A percentile compares a stretch with the other conserved stretches of the same genome.
Evolutionary conservation across 345 rosid genomes (phyloP).

Genomic region (Laguncularia racemosa): DNA sequence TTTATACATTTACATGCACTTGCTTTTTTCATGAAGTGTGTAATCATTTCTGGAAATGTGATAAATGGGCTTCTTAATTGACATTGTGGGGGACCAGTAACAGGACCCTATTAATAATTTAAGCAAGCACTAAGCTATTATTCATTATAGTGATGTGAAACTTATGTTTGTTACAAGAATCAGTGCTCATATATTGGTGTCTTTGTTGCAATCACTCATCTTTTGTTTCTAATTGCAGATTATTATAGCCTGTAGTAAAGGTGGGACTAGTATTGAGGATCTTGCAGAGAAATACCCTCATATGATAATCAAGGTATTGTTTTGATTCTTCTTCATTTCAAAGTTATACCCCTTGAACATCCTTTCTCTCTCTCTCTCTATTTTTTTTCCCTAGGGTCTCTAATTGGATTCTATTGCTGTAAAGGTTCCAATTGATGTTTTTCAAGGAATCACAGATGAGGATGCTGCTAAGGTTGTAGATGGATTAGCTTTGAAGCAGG

Average conservation of each 20-base stretch:
- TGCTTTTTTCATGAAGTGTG: too few species aligned
- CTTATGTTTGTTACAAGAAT: too few species aligned
- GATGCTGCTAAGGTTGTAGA: constrained; percentile 98
- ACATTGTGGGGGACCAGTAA: too few species aligned
- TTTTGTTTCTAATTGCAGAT: constrained; percentile 43
- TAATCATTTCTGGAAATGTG: too few species aligned
- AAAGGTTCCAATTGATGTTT: constrained; percentile 95
- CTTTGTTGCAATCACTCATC: neutral
- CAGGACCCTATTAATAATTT: too few species aligned
- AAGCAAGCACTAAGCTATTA: too few species aligned
- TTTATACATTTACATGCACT: too few species aligned
- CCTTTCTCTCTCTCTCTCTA: neutral
- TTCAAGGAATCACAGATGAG: constrained; percentile 86
- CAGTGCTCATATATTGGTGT: too few species aligned
- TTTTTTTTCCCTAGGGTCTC: constrained; percentile 1
- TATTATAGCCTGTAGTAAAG: constrained; percentile 90
- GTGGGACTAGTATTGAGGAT: constrained; percentile 99
- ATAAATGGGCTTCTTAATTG: too few species aligned
- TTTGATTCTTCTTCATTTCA: constrained; percentile 1
- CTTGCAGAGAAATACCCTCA: constrained; percentile 97
- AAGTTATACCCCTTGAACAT: too few species aligned
- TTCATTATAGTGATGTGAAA: too few species aligned
- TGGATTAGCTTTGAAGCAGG: constrained; percentile 79
- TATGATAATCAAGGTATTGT: constrained; percentile 86
- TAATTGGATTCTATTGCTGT: neutral